These are phyloP conservation scores for Ceratocystis variospora DNA, from an alignment of 2,329 filamentous ascomycete species.

Conservation along the genomic window DNA sequence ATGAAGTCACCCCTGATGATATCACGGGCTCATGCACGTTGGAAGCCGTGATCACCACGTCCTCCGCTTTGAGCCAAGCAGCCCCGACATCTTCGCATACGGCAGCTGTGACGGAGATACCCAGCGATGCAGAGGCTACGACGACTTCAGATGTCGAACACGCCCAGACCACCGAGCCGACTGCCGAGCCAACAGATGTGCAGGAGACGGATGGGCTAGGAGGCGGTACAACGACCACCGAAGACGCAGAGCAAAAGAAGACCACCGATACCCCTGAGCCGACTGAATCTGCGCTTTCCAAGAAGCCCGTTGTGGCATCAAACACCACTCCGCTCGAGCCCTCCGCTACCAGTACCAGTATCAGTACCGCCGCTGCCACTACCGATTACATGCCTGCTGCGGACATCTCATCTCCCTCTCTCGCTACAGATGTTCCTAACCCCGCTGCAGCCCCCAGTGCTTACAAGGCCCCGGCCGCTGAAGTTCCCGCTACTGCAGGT, in stretches of 20 bases:
- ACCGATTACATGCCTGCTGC: background rate
- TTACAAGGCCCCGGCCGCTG: no score
- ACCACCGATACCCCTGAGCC: background rate
- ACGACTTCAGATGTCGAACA: background rate
- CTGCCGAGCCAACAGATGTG: background rate
- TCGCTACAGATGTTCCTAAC: background rate
- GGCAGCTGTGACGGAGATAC: background rate
- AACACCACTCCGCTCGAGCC: background rate
- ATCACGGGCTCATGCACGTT: slow-evolving; percentile 18
- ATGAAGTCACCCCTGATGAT: slow-evolving; percentile 13
- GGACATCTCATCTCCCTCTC: background rate
- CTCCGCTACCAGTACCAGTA: background rate
- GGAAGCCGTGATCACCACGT: background rate
- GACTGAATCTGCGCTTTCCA: background rate
- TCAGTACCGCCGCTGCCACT: background rate
- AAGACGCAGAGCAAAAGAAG: background rate
- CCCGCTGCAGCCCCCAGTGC: background rate
- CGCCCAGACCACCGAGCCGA: background rate
- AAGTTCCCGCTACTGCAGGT: background rate
- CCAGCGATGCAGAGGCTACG: background rate
- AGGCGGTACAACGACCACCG: background rate
- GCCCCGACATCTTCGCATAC: background rate
- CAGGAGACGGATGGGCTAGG: background rate
- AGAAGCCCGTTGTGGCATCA: background rate
- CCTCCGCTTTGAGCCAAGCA: background rate